phyloP scores from a whole-genome alignment of 1,139 yeast genomes.

The Geotrichum europaeum region DNA sequence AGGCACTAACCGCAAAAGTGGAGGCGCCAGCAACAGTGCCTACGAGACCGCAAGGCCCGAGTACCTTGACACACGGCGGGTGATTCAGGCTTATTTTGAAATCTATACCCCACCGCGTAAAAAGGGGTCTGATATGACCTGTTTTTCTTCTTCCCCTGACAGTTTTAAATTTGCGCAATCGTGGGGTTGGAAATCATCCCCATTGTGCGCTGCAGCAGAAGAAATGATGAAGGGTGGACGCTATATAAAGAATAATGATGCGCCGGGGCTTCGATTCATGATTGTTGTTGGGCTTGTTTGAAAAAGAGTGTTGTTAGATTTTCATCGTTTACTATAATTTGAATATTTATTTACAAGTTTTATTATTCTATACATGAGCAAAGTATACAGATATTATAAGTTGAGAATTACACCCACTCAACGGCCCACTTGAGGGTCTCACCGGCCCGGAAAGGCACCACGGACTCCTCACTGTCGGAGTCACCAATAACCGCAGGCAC shows the following conservation, averaged over 20 bases:
- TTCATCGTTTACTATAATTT: not conserved
- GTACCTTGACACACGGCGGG: conserved; percentile 39
- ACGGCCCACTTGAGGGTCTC: conserved; percentile 66
- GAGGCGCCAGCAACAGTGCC: not conserved
- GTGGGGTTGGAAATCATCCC: conserved; percentile 52
- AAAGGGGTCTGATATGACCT: conserved; percentile 37
- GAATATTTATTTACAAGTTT: not conserved
- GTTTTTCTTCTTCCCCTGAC: conserved; percentile 48
- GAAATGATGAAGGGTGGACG: conserved; percentile 23
- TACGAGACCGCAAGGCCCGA: conserved; percentile 18
- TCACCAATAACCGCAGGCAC: conserved; percentile 51
- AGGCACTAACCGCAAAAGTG: not conserved
- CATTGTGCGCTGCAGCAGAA: conserved; percentile 44
- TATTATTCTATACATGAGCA: not conserved
- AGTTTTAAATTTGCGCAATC: conserved; percentile 47
- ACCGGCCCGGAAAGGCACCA: conserved; percentile 91
- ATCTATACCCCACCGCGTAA: conserved; percentile 48
- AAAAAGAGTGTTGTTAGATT: not conserved
- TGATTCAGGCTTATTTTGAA: conserved; percentile 45
- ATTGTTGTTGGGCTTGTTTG: conserved; percentile 43
- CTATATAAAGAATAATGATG: conserved; percentile 30
- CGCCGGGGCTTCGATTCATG: conserved; percentile 42
- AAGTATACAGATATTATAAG: not conserved
- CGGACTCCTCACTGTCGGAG: conserved; percentile 43
- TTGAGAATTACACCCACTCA: conserved; percentile 49